Conservation (phyloP, 371 early-diverging fungal genomes). For the Saksenaea oblongispora region DNA sequence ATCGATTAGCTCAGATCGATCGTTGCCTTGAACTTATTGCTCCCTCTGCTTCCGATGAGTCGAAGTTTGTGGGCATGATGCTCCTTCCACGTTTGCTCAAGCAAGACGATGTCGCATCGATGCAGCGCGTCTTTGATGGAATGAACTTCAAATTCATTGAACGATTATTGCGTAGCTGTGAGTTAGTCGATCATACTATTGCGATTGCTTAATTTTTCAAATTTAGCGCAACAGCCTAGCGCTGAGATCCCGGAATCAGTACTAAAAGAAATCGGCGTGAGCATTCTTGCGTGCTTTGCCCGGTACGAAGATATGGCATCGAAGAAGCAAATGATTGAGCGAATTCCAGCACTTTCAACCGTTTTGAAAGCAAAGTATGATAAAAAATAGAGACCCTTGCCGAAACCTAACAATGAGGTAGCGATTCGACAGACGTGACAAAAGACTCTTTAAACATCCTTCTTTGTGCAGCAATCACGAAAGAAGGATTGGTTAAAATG, state of each 20-base stretch:
- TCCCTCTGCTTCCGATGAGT: constrained; percentile 49
- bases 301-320: constrained; percentile 30
- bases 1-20: constrained; percentile 47
- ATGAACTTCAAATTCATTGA: constrained; percentile 58
- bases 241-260: constrained; percentile 43
- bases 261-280: constrained; percentile 49
- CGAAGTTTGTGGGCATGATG: constrained; percentile 56
- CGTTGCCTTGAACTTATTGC: constrained; percentile 47
- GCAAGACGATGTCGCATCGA: constrained; percentile 28
- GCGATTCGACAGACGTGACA: constrained; percentile 34
- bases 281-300: constrained; percentile 46
- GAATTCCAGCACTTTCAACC: constrained; percentile 41
- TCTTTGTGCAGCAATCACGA: constrained; percentile 29
- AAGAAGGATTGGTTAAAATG: constrained; percentile 42
- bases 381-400: neutral
- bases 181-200: neutral
- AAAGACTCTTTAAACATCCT: constrained; percentile 39
- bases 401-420: neutral
- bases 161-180: constrained; percentile 45
- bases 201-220: neutral
- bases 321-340: constrained; percentile 36
- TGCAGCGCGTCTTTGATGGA: constrained; percentile 44
- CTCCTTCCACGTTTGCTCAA: constrained; percentile 51
- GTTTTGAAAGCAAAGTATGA: constrained; percentile 36
- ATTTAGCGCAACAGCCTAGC: neutral